Evolutionary conservation across 768 basidiomycete genomes (phyloP).

Genomic region (Terana coerulea): DNA sequence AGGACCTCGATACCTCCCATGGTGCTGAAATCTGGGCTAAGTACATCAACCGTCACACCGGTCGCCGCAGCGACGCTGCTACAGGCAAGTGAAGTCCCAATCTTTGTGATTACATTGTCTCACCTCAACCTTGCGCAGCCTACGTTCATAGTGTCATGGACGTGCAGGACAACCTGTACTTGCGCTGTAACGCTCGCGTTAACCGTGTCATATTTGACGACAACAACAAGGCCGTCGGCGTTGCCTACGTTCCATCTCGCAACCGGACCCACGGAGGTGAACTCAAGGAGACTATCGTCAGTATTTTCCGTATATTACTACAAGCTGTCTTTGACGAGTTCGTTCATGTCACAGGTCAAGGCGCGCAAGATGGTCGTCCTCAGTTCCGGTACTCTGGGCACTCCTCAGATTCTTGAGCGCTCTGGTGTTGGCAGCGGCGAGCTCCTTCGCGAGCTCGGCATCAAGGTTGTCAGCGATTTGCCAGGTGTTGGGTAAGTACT

Average conservation of each 20-base stretch:
- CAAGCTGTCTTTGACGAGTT: neutral
- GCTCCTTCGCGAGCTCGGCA: conserved; percentile 50
- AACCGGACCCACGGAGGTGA: conserved; percentile 51
- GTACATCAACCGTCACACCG: conserved; percentile 72
- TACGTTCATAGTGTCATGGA: conserved; percentile 74
- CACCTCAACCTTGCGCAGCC: too few species aligned
- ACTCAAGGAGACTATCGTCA: conserved; percentile 54
- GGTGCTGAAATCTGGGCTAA: conserved; percentile 74
- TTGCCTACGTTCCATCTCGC: conserved; percentile 62
- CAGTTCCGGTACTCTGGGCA: conserved; percentile 64
- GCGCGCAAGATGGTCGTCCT: conserved; percentile 67
- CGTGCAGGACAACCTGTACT: conserved; percentile 59
- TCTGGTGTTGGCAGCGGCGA: conserved; percentile 60
- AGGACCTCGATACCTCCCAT: conserved; percentile 58
- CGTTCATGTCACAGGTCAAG: conserved; percentile 32
- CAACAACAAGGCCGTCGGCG: conserved; percentile 61
- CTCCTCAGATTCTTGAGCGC: conserved; percentile 69
- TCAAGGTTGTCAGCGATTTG: conserved; percentile 65
- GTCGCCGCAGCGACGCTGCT: conserved; percentile 67
- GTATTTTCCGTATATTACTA: neutral
- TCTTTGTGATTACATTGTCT: neutral
- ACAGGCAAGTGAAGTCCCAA: conserved; percentile 37
- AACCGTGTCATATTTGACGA: conserved; percentile 71
- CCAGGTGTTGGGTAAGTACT: conserved; percentile 60
- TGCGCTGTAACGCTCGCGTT: conserved; percentile 64